Percentiles rank a stretch among this genome's conserved stretches.
Conservation (phyloP, 129 eudicot species). For the Flaveria bidentis region DNA sequence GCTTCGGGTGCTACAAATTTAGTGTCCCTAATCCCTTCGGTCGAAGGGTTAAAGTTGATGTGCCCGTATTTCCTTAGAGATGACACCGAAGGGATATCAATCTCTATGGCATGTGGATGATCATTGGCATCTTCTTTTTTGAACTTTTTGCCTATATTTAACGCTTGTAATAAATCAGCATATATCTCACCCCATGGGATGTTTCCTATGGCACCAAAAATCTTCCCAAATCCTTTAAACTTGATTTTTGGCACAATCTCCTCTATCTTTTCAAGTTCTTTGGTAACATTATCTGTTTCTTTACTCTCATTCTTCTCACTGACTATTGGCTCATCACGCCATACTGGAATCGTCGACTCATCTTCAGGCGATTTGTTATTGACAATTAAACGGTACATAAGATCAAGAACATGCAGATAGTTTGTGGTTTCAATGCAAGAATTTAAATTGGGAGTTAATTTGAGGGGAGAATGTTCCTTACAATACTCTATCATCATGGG, state of each 20-base stretch:
- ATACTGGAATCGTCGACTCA: neutral
- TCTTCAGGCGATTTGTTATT: constrained; percentile 10
- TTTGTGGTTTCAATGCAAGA: neutral
- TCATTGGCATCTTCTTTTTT: constrained; percentile 22
- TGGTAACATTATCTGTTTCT: constrained; percentile 3
- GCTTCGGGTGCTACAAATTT: constrained; percentile 13
- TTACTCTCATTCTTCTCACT: neutral
- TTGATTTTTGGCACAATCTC: constrained; percentile 30
- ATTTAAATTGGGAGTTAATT: neutral
- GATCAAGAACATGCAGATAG: constrained; percentile 42
- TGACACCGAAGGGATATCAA: constrained; percentile 44
- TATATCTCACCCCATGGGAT: constrained; percentile 41
- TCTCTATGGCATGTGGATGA: constrained; percentile 34
- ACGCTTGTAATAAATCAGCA: neutral
- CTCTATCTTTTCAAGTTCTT: constrained; percentile 25
- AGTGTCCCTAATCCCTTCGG: constrained; percentile 28
- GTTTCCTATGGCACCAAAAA: constrained; percentile 28
- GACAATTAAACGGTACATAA: constrained; percentile 41
- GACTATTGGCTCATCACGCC: neutral
- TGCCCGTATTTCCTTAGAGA: constrained; percentile 27
- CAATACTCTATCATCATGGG: constrained; percentile 32
- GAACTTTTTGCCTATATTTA: neutral
- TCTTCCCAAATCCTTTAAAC: constrained; percentile 22
- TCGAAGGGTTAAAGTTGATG: constrained; percentile 24
- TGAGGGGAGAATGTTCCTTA: constrained; percentile 45